Percentiles rank a stretch among this genome's conserved stretches.
These are phyloP conservation scores for Aegilops sharonensis DNA, from an alignment of 176 grass and related monocot species.

Conservation along the genomic window DNA sequence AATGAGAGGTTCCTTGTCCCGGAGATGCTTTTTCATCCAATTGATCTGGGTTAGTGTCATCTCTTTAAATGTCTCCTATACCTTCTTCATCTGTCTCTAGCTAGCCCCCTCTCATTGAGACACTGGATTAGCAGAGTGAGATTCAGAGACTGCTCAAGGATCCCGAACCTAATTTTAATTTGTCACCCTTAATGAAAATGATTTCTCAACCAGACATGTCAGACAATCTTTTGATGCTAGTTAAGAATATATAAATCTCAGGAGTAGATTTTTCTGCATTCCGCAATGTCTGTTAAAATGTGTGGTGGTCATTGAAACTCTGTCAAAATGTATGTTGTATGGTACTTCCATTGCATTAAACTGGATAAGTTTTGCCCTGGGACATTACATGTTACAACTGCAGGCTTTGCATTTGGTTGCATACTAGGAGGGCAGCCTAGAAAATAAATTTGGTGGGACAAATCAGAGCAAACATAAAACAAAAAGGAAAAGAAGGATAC, in stretches of 20 bases:
- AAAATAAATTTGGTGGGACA: not conserved
- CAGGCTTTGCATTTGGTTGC: not conserved
- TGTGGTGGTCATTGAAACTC: not conserved
- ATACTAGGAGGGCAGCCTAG: not conserved
- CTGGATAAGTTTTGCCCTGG: not conserved
- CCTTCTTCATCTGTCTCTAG: not conserved
- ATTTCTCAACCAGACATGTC: not conserved
- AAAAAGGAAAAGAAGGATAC: not conserved
- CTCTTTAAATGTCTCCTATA: not conserved
- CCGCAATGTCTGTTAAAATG: not conserved
- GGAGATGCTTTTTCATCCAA: conserved; percentile 87
- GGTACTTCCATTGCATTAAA: not conserved
- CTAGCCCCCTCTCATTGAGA: not conserved
- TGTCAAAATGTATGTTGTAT: not conserved
- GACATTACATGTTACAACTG: not conserved
- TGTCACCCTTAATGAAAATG: not conserved
- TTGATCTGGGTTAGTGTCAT: conserved; percentile 65
- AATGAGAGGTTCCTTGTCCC: conserved; percentile 97
- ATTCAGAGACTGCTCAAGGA: not conserved
- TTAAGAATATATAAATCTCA: not conserved
- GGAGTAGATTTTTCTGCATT: not conserved
- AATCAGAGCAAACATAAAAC: not conserved
- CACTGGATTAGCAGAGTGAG: not conserved
- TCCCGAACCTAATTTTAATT: not conserved
- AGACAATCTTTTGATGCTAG: conserved; percentile 11